These are phyloP conservation scores for Kodamaea kakaduensis DNA, from an alignment of 805 yeast genomes.

Conservation along the genomic window DNA sequence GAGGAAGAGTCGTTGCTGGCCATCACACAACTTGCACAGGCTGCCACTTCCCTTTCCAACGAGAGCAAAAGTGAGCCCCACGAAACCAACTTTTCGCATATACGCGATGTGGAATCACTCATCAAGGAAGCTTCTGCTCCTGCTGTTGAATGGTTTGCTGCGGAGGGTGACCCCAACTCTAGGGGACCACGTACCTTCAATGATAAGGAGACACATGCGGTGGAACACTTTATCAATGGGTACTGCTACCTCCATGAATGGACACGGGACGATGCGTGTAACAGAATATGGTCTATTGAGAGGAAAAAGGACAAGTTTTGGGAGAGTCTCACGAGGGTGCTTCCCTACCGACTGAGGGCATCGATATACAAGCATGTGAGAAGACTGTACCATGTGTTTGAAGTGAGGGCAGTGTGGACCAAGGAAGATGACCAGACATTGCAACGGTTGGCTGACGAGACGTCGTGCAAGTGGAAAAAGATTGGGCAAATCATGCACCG, in stretches of 20 bases:
- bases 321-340: constrained; percentile 73
- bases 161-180: constrained; percentile 18
- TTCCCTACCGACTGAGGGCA: constrained; percentile 84
- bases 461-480: constrained; percentile 83
- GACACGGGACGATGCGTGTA: constrained; percentile 67
- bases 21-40: constrained; percentile 29
- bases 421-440: constrained; percentile 71
- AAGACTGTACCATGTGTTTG: constrained; percentile 82
- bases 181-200: constrained; percentile 48
- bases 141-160: constrained; percentile 35
- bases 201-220: constrained; percentile 61
- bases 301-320: constrained; percentile 86
- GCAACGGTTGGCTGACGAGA: constrained; percentile 56
- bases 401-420: constrained; percentile 88
- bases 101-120: constrained; percentile 29
- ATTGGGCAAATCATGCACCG: constrained; percentile 78
- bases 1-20: constrained; percentile 17
- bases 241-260: constrained; percentile 63
- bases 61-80: constrained; percentile 5
- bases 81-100: constrained; percentile 20
- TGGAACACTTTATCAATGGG: constrained; percentile 67
- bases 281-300: constrained; percentile 82
- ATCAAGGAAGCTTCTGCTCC: constrained; percentile 34
- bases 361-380: constrained; percentile 91
- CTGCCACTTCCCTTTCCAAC: constrained; percentile 21